Conservation (phyloP, 129 eudicot genomes). For the Calendula officinalis region DNA sequence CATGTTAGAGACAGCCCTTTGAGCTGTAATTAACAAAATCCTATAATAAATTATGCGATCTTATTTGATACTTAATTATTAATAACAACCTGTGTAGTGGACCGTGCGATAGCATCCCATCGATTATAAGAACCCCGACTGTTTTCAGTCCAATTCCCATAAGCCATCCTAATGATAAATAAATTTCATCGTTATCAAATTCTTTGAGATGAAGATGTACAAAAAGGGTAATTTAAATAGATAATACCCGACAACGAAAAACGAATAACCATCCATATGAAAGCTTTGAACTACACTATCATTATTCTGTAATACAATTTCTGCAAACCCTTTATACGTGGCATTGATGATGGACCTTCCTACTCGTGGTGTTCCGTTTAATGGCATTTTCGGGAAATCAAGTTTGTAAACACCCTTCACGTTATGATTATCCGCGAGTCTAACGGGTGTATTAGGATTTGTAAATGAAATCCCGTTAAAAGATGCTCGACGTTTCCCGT, state of each 20-base stretch:
- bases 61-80: neutral
- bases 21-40: too few species aligned
- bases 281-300: slow-evolving; percentile 78
- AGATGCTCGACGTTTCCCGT: slow-evolving; percentile 68
- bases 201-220: neutral
- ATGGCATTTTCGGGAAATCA: slow-evolving; percentile 72
- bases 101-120: slow-evolving; percentile 90
- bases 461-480: slow-evolving; percentile 82
- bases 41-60: too few species aligned
- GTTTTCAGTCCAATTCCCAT: slow-evolving; percentile 79
- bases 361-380: slow-evolving; percentile 39
- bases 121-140: slow-evolving; percentile 68
- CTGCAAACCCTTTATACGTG: slow-evolving; percentile 82
- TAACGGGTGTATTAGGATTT: slow-evolving; percentile 72
- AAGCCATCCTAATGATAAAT: slow-evolving; percentile 56
- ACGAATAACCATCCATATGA: slow-evolving; percentile 90
- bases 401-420: slow-evolving; percentile 79
- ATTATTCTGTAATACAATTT: slow-evolving; percentile 73
- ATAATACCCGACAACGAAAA: slow-evolving; percentile 90
- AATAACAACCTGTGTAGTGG: slow-evolving; percentile 61
- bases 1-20: too few species aligned
- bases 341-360: slow-evolving; percentile 74
- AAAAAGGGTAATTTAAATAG: neutral
- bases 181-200: neutral
- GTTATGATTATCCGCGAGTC: slow-evolving; percentile 71